Base-by-base conservation (phyloP, 2,329 filamentous ascomycete genomes). In the Alternaria postmessia region DNA sequence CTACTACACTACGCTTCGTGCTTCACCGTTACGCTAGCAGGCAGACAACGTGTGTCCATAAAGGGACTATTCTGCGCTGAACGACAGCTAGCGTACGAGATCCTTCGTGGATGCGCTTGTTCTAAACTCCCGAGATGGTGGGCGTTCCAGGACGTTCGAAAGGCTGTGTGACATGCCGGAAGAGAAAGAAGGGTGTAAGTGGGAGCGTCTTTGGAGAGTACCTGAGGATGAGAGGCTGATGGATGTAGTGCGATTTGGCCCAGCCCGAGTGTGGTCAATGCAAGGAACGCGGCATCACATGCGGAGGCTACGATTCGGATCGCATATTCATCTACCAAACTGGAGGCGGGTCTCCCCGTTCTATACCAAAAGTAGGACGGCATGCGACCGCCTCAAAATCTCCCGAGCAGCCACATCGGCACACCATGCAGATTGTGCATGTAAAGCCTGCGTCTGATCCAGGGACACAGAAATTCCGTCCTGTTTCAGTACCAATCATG, bases 251-350 rank as follows among this genome's bases (percentile, higher is more conserved):
- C 73, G 88, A 88, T 76, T 87, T 88, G 64, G 82, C 85, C 59
- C 83, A 84, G 4, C 88, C 88, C 2, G 79, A 80, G 38, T 90
- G 88, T 73, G 83, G 82, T 55, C 89, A 88, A 71, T 90, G 88
- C 72, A 78, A 82, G 57, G 81, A 84, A 66, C 85, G 83, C 66
- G 85, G 86, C 22, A 81, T 86, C 44, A 75, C 83, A 58, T 90
- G 88, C 67, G 88, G 87, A 44, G 88, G 88, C 39, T 91, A 90
- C 73, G 84, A 88, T 69, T 81, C 85, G 39, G 84, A 89, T 70
- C 84, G 84, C 16, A 84, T 89, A 57, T 90, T 90, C 75, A 88
- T 90, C 12, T 61, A 66, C 54, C 65, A 74, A 36, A 57, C 63
- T 22, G 48, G 46, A 38, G 34, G 44, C 26, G 54, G 32, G 24